Base-by-base conservation (phyloP, 2,329 filamentous ascomycete genomes). In the Colletotrichum simmondsii region DNA sequence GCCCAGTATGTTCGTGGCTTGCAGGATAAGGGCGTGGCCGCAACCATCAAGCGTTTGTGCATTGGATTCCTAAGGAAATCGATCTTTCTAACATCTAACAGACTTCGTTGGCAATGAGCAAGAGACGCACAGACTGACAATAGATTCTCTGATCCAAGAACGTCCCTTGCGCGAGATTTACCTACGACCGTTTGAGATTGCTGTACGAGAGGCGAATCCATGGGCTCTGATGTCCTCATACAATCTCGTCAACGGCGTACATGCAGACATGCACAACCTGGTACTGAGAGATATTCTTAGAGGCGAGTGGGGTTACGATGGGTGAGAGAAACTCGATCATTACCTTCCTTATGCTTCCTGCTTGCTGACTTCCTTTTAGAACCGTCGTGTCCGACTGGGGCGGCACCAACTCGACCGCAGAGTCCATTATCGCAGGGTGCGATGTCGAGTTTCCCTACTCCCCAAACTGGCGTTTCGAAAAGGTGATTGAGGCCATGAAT, bases 141-240 rank as follows among this genome's bases (percentile, higher is more conserved):
- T 93, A 72, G 87, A 94, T 79, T 91, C 91, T 3, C 82, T 90
- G 32, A 86, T 94, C 59, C 86, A 89, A 32, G 92, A 94, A 76
- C 85, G 92, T 46, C 86, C 92, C 3, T 82, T 94, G 32, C 87
- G 92, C 32, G 92, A 94, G 78, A 84, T 94, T 0, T 94, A 94
- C 75, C 87, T 94, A n/a, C 90, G 91, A 58, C 92, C 92, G 0
- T 94, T 94, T 75, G 92, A 94, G 81, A 93, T 94, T 77, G 92
- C 92, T 0, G 85, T 94, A 52, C 86, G 91, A 57, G 91, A 93
- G 75, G 90, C 91, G 16, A 91, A 92, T 68, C 91, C 92, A 2
- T 92, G 91, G 91, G 91, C 91, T 5, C 80, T 93, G 57, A 93
- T 93, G 92, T 88, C 89, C 5, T 90, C 90, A 2, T 93, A 93